These are phyloP conservation scores for Iris pallida DNA, from an alignment of 116 monocot genomes.

Conservation along the genomic window DNA sequence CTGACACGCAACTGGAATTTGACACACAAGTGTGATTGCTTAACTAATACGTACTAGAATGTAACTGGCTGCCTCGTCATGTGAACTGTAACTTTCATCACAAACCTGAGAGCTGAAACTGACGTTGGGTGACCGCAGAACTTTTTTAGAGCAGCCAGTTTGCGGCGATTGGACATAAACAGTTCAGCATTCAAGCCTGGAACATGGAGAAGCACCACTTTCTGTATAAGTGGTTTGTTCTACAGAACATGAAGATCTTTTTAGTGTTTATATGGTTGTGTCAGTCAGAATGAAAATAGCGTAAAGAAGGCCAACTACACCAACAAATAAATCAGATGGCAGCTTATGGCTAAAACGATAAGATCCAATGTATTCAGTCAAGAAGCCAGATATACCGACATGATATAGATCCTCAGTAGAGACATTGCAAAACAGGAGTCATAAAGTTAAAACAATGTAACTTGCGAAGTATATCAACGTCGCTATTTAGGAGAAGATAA, in stretches of 20 bases:
- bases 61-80: neutral
- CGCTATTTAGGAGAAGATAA: too few species aligned
- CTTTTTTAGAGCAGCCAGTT: conserved; percentile 48
- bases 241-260: conserved; percentile 28
- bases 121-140: conserved; percentile 75
- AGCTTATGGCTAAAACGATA: too few species aligned
- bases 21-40: neutral
- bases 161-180: conserved; percentile 57
- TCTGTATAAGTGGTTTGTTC: conserved; percentile 94
- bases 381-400: too few species aligned
- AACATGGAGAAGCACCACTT: conserved; percentile 82
- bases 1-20: conserved; percentile 69
- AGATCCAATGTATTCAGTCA: too few species aligned
- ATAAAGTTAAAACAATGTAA: too few species aligned
- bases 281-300: too few species aligned
- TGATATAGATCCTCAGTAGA: too few species aligned
- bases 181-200: conserved; percentile 93
- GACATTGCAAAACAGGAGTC: too few species aligned
- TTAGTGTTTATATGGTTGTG: neutral
- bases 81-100: neutral
- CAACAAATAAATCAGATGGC: too few species aligned
- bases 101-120: conserved; percentile 82
- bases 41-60: too few species aligned
- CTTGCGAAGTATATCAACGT: too few species aligned
- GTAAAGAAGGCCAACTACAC: too few species aligned